A percentile compares a stretch with the other conserved stretches of the same genome.
These are phyloP conservation scores for Lobosporangium transversale DNA, from an alignment of 192 early-diverging fungal species.

Conservation along the genomic window DNA sequence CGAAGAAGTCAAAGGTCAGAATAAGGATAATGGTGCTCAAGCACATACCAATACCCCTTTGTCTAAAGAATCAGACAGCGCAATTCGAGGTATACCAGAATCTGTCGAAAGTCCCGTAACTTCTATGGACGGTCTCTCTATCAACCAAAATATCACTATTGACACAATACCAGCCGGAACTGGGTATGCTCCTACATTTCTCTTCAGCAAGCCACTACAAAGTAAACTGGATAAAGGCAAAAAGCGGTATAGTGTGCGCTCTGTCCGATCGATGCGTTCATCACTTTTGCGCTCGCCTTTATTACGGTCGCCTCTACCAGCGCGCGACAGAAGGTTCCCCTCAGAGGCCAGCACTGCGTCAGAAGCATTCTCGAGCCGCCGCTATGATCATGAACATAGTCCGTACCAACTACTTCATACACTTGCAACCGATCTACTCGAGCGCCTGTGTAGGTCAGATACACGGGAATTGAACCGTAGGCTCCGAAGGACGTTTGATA, in stretches of 20 bases:
- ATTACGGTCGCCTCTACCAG: slow-evolving; percentile 11
- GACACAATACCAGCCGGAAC: background rate
- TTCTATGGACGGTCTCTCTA: background rate
- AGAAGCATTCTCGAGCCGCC: slow-evolving; percentile 36
- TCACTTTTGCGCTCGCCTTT: slow-evolving; percentile 27
- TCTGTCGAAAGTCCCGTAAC: background rate
- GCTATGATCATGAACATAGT: slow-evolving; percentile 42
- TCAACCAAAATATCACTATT: background rate
- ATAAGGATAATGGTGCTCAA: background rate
- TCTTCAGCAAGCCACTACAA: background rate
- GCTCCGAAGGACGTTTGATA: slow-evolving; percentile 65
- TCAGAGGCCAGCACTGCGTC: slow-evolving; percentile 39
- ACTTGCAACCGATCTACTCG: slow-evolving; percentile 47
- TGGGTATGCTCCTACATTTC: background rate
- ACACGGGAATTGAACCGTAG: slow-evolving; percentile 62
- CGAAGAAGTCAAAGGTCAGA: slow-evolving; percentile 4
- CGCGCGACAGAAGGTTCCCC: slow-evolving; percentile 25
- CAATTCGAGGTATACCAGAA: background rate
- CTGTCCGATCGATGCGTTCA: slow-evolving; percentile 26
- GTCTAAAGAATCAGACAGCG: slow-evolving; percentile 5
- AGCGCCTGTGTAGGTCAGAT: slow-evolving; percentile 62
- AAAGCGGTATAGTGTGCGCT: slow-evolving; percentile 33
- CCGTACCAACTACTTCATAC: slow-evolving; percentile 59
- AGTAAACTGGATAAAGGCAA: slow-evolving; percentile 11
- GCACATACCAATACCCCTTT: background rate